Conservation (phyloP, 2,329 filamentous ascomycete genomes). For the Mycocentrospora acerina region DNA sequence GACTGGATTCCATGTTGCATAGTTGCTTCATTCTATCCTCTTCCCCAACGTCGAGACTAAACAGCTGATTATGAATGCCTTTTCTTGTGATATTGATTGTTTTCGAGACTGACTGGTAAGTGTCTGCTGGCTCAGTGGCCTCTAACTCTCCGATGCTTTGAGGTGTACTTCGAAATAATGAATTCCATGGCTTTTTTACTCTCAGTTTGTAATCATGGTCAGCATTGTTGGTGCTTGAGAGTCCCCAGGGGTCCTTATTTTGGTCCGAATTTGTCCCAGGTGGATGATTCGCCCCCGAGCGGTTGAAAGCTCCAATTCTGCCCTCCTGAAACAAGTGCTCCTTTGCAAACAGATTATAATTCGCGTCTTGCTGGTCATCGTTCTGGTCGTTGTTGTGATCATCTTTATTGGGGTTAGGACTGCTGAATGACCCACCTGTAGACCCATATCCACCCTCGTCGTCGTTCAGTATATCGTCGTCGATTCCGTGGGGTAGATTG, state of each 20-base stretch:
- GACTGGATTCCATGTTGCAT: constrained; percentile 6
- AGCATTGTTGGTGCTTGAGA: constrained; percentile 1
- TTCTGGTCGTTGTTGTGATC: neutral
- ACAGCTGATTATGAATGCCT: constrained; percentile 12
- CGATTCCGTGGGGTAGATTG: constrained; percentile 11
- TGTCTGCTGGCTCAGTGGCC: neutral
- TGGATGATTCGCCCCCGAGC: constrained; percentile 4
- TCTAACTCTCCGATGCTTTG: constrained; percentile 1
- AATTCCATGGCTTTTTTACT: constrained; percentile 15
- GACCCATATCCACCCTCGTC: neutral
- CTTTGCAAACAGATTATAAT: constrained; percentile 3
- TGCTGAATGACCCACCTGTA: neutral
- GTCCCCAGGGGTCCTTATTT: constrained; percentile 12
- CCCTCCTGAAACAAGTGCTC: constrained; percentile 20
- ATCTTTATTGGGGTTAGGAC: neutral
- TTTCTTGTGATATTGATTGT: neutral
- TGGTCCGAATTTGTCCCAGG: neutral
- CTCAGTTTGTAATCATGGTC: constrained; percentile 3
- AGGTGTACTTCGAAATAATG: constrained; percentile 14
- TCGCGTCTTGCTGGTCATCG: neutral
- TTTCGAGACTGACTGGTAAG: neutral
- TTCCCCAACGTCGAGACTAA: constrained; percentile 14
- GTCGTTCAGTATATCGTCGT: neutral
- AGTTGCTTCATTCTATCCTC: constrained; percentile 1
- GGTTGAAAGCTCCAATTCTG: constrained; percentile 8